Evolutionary conservation across 768 basidiomycete species (phyloP).

Genomic region (Cystofilobasidium bisporidii): DNA sequence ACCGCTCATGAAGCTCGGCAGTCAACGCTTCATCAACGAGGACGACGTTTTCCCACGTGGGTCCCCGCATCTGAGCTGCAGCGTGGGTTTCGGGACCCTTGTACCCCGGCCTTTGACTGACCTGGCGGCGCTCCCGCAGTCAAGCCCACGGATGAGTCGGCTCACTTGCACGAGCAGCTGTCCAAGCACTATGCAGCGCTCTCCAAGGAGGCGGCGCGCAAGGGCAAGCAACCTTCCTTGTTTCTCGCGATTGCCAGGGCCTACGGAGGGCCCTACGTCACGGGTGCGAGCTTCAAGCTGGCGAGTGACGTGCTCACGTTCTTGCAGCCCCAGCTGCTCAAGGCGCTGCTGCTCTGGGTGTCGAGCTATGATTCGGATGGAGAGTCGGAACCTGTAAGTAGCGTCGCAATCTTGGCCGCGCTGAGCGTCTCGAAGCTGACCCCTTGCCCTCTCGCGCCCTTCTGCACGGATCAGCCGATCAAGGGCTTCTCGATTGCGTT

Average conservation of each 20-base stretch:
- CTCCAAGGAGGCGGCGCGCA: constrained; percentile 26
- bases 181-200: constrained; percentile 51
- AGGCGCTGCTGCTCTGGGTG: constrained; percentile 70
- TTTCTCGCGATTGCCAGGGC: constrained; percentile 65
- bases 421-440: no score
- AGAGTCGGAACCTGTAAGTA: no score
- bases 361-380: constrained; percentile 48
- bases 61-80: no score
- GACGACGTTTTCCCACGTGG: constrained; percentile 63
- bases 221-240: constrained; percentile 46
- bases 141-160: constrained; percentile 57
- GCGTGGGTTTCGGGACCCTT: no score
- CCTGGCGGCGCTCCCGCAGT: background rate
- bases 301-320: constrained; percentile 71
- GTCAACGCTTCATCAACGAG: constrained; percentile 59
- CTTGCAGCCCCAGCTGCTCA: constrained; percentile 75
- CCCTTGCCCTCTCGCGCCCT: no score
- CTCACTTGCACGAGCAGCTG: constrained; percentile 57
- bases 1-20: constrained; percentile 43
- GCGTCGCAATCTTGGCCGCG: no score
- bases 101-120: background rate
- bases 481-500: constrained; percentile 68
- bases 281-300: constrained; percentile 49
- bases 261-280: constrained; percentile 64
- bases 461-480: constrained; percentile 41